Evolutionary conservation across 805 yeast species (phyloP), one percentile per base, ranked within the genome.

Genomic region (Saturnispora dispora): DNA sequence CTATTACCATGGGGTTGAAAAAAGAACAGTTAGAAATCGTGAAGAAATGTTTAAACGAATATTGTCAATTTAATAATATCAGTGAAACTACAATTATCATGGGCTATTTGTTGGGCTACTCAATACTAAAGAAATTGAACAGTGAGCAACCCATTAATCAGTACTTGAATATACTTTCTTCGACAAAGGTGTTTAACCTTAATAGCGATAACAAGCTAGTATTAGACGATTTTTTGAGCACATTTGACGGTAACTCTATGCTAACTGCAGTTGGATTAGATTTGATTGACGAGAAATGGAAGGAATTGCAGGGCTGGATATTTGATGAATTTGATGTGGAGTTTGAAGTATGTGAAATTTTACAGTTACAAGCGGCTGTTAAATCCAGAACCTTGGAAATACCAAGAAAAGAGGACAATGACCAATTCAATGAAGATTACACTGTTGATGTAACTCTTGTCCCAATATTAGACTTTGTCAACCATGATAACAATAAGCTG

Each of bases 391-490:
- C 77, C 0, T 67, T 83, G 46, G 89, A 83, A 60, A 82, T 84
- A 2, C 90, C 91, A 1, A 50, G 45, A 36, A 40, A 30, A 7
- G 47, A 45, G 6, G 58, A 53, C 2, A 58, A 56, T 3, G 59
- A 54, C 1, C 55, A 49, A n/a, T 65, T 58, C n/a, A 55, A 56
- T 1, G 75, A 70, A 11, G 77, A 73, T 43, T 81, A 69, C 54
- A 58, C 63, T 4, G 76, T 76, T 5, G 74, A 77, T 47, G 71
- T 81, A 0, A 75, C 86, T 0, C 61, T 84, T 50, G 86, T 83
- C 0, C 89, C 91, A 1, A 53, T 81, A 1, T 58, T 84, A 30
- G 91, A 84, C 63, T 84, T 78, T 70, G 85, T 76, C 5, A 84
- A 84, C 61, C 91, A 84, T 60, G 65, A 68, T 42, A 70, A 69